phyloP scores from a whole-genome alignment of 148 eudicot genomes.

The Salicornia ramosissima region DNA sequence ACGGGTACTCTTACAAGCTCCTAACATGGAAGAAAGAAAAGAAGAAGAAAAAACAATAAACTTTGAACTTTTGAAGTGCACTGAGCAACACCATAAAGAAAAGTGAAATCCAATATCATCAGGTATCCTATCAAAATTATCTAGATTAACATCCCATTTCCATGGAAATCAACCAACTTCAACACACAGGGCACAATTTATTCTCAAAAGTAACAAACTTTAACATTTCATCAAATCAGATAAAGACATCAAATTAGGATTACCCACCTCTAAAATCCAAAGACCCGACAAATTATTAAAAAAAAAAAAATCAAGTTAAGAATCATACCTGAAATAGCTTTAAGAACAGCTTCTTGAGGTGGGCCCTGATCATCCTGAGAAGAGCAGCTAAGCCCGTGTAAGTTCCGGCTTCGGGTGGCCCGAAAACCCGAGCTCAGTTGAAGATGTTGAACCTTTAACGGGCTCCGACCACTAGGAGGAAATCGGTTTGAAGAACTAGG shows the following conservation, averaged over 20 bases:
- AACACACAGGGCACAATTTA: neutral
- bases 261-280: slow-evolving; percentile 4
- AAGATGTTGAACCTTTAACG: slow-evolving; percentile 10
- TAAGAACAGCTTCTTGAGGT: slow-evolving; percentile 87
- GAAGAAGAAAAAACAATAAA: no score
- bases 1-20: neutral
- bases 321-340: slow-evolving; percentile 71
- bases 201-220: slow-evolving; percentile 11
- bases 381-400: slow-evolving; percentile 34
- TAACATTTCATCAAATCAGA: neutral
- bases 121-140: no score
- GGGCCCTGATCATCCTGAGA: slow-evolving; percentile 64
- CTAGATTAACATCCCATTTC: neutral
- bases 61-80: neutral
- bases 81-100: neutral
- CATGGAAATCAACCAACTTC: slow-evolving; percentile 2
- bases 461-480: neutral
- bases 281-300: no score
- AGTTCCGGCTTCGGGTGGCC: slow-evolving; percentile 25
- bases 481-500: slow-evolving; percentile 21
- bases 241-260: neutral
- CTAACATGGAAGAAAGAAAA: no score
- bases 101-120: neutral
- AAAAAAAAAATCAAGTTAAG: slow-evolving; percentile 5
- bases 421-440: slow-evolving; percentile 29